Conservation (phyloP, 495 filamentous ascomycete species). For the Cairneyella variabilis region DNA sequence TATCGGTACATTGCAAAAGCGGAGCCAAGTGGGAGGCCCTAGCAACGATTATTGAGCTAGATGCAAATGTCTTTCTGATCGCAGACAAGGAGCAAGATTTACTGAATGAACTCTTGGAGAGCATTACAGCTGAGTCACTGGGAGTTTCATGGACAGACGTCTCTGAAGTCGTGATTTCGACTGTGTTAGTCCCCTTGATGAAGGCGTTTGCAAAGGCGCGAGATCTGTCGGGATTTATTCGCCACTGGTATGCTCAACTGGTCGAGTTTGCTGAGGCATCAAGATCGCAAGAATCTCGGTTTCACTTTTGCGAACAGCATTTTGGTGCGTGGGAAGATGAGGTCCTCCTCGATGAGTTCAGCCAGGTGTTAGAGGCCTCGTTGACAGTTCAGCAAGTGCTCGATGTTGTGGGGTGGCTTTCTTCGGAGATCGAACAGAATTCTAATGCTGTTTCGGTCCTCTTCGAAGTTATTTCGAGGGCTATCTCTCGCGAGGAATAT, state of each 20-base stretch:
- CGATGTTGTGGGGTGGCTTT: slow-evolving; percentile 40
- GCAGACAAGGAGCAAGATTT: slow-evolving; percentile 30
- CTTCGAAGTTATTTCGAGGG: slow-evolving; percentile 43
- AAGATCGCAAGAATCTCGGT: slow-evolving; percentile 14
- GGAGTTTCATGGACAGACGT: slow-evolving; percentile 17
- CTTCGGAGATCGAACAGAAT: slow-evolving; percentile 19
- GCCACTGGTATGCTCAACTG: slow-evolving; percentile 62
- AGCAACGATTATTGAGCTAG: slow-evolving; percentile 56
- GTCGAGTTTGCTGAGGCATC: slow-evolving; percentile 37
- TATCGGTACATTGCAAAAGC: too few species aligned
- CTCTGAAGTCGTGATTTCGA: slow-evolving; percentile 23
- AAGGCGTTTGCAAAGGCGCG: slow-evolving; percentile 60
- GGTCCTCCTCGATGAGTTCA: slow-evolving; percentile 45
- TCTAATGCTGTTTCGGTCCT: slow-evolving; percentile 33
- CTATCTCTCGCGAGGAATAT: slow-evolving; percentile 40
- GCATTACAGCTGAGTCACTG: slow-evolving; percentile 25
- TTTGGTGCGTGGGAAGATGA: slow-evolving; percentile 60
- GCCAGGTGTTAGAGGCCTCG: slow-evolving; percentile 36
- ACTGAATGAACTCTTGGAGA: slow-evolving; percentile 32
- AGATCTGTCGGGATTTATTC: slow-evolving; percentile 62
- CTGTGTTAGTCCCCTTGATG: slow-evolving; percentile 54
- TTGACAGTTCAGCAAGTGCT: slow-evolving; percentile 45
- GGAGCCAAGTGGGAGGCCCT: slow-evolving; percentile 58
- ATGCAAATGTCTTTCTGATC: slow-evolving; percentile 64
- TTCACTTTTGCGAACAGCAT: too few species aligned